These are phyloP conservation scores for Solanum clarkiae DNA, from an alignment of 257 asterid species.

Conservation along the genomic window DNA sequence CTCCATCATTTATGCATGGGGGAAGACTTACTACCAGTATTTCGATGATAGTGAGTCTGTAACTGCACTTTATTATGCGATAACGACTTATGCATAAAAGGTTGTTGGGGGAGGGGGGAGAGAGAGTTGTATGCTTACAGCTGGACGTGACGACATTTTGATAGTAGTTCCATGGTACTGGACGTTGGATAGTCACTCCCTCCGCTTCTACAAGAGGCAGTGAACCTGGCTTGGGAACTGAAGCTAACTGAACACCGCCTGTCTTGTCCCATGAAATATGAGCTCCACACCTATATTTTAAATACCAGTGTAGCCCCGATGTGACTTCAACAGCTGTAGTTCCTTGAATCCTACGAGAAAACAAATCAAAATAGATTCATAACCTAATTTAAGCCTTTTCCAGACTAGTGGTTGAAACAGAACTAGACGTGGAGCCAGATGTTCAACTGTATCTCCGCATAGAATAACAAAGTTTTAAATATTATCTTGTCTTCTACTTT, in stretches of 20 bases:
- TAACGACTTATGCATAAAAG: background rate
- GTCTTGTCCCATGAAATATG: slow-evolving; percentile 98
- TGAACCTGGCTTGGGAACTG: slow-evolving; percentile 74
- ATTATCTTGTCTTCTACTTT: background rate
- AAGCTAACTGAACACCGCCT: slow-evolving; percentile 76
- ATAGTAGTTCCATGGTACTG: slow-evolving; percentile 89
- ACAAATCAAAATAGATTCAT: background rate
- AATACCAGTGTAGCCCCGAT: slow-evolving; percentile 93
- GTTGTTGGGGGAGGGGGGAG: background rate
- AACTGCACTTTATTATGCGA: background rate
- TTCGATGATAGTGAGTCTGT: background rate
- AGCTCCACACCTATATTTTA: slow-evolving; percentile 86
- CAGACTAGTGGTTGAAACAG: background rate
- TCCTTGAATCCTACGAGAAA: slow-evolving; percentile 61
- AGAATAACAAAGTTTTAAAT: background rate
- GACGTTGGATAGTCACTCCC: slow-evolving; percentile 64
- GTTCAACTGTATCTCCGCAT: background rate
- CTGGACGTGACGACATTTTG: slow-evolving; percentile 98
- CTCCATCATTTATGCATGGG: background rate
- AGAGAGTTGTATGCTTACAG: slow-evolving; percentile 46
- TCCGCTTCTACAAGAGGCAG: slow-evolving; percentile 51
- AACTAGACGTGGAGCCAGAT: background rate
- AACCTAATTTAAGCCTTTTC: slow-evolving; percentile 1
- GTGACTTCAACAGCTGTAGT: slow-evolving; percentile 76
- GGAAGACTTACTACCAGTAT: background rate